Evolutionary conservation across 805 yeast genomes (phyloP).

Genomic region (Wickerhamomyces hampshirensis): DNA sequence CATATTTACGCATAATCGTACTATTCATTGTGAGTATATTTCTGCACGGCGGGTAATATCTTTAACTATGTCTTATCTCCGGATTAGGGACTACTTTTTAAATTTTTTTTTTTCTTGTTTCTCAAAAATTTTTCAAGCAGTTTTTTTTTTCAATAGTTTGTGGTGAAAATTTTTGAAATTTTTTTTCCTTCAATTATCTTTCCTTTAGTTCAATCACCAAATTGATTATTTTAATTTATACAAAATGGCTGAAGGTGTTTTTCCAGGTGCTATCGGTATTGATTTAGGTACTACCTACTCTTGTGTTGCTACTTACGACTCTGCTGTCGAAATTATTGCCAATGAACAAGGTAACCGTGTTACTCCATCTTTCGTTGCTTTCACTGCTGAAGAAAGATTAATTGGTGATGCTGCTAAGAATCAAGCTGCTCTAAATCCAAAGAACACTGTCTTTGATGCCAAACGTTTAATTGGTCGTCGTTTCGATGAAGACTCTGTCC

Average conservation of each 20-base stretch:
- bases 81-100: conserved; percentile 3
- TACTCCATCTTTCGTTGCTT: conserved; percentile 78
- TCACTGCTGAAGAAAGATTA: conserved; percentile 73
- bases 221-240: conserved; percentile 11
- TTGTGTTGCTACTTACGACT: conserved; percentile 76
- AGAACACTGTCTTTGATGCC: conserved; percentile 77
- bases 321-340: conserved; percentile 75
- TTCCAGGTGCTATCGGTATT: conserved; percentile 99
- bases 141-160: conserved; percentile 10
- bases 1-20: not conserved
- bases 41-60: not conserved
- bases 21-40: not conserved
- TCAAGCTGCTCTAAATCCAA: conserved; percentile 78
- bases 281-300: conserved; percentile 90
- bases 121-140: conserved; percentile 18
- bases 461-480: conserved; percentile 80
- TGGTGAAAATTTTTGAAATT: conserved; percentile 21
- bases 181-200: conserved; percentile 11
- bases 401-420: conserved; percentile 83
- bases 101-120: conserved; percentile 1
- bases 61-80: conserved; percentile 7
- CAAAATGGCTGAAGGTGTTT: conserved; percentile 95
- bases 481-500: conserved; percentile 70
- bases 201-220: conserved; percentile 2
- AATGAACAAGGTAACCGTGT: conserved; percentile 85